A percentile compares a stretch with the other conserved stretches of the same genome.
Conservation (phyloP, 305 asterid species). For the Petunia hybrid region DNA sequence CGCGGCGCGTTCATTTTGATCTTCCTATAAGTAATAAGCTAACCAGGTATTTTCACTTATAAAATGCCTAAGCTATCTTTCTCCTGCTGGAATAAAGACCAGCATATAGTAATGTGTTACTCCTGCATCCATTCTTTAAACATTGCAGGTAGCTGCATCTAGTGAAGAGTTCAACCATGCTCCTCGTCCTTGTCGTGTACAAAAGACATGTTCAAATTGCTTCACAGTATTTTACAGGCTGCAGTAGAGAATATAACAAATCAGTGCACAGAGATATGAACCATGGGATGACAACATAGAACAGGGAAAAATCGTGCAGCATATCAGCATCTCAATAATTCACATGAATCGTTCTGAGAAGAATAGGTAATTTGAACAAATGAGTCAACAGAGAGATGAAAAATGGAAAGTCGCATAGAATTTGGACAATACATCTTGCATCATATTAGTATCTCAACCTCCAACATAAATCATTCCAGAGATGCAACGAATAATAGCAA, state of each 20-base stretch:
- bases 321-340: background rate
- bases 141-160: constrained; percentile 23
- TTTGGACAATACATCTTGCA: background rate
- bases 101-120: background rate
- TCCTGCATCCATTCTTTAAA: constrained; percentile 17
- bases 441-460: constrained; percentile 12
- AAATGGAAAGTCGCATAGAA: background rate
- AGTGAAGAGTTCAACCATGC: constrained; percentile 8
- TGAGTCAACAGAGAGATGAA: background rate
- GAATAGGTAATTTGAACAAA: background rate
- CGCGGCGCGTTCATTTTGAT: constrained; percentile 3
- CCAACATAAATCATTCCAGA: background rate
- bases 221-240: constrained; percentile 75
- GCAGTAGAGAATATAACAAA: constrained; percentile 34
- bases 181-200: background rate
- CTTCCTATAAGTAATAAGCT: constrained; percentile 8
- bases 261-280: constrained; percentile 19
- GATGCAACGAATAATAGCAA: background rate
- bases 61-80: constrained; percentile 3
- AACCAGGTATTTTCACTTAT: background rate
- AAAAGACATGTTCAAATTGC: background rate
- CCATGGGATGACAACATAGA: background rate
- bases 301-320: background rate
- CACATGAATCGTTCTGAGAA: constrained; percentile 1
- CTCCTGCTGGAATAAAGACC: background rate